Evolutionary conservation across 1,284 basidiomycete genomes (phyloP).

Genomic region (Fistulina hepatica): DNA sequence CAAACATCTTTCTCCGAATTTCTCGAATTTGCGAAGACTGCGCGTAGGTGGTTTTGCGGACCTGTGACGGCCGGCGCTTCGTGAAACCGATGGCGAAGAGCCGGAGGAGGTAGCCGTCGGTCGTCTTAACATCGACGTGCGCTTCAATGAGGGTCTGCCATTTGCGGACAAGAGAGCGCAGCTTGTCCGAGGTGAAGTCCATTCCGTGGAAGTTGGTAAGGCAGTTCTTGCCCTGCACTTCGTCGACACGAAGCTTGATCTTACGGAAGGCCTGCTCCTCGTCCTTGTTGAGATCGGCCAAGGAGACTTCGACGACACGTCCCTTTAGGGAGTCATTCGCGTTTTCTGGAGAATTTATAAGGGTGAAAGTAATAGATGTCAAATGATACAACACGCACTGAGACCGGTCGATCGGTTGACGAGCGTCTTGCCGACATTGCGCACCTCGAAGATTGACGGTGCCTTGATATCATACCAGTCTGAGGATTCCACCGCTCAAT

Average conservation of each 20-base stretch:
- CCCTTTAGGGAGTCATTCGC: slow-evolving; percentile 98
- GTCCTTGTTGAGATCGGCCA: slow-evolving; percentile 98
- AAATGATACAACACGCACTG: slow-evolving; percentile 45
- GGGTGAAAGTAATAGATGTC: slow-evolving; percentile 17
- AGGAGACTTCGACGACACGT: slow-evolving; percentile 92
- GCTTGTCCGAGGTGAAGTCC: slow-evolving; percentile 99
- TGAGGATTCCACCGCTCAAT: slow-evolving; percentile 27
- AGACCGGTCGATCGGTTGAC: slow-evolving; percentile 98
- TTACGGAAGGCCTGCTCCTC: slow-evolving; percentile 99
- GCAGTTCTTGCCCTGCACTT: slow-evolving; percentile 98
- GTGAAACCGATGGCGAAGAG: slow-evolving; percentile 99
- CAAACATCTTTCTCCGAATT: slow-evolving; percentile 99
- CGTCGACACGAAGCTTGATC: slow-evolving; percentile 97
- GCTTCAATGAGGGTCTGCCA: slow-evolving; percentile 99
- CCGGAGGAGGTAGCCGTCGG: slow-evolving; percentile 98
- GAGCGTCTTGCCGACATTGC: slow-evolving; percentile 97
- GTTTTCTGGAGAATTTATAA: slow-evolving; percentile 57
- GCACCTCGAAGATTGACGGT: slow-evolving; percentile 94
- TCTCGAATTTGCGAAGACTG: slow-evolving; percentile 92
- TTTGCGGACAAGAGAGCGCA: slow-evolving; percentile 98
- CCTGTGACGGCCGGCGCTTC: slow-evolving; percentile 92
- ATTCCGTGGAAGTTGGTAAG: slow-evolving; percentile 99
- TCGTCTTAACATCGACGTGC: slow-evolving; percentile 97
- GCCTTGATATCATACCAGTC: slow-evolving; percentile 99
- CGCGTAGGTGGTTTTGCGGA: slow-evolving; percentile 99